phyloP scores from a whole-genome alignment of 441 rosid genomes.

The Rhodomyrtus psidioides region DNA sequence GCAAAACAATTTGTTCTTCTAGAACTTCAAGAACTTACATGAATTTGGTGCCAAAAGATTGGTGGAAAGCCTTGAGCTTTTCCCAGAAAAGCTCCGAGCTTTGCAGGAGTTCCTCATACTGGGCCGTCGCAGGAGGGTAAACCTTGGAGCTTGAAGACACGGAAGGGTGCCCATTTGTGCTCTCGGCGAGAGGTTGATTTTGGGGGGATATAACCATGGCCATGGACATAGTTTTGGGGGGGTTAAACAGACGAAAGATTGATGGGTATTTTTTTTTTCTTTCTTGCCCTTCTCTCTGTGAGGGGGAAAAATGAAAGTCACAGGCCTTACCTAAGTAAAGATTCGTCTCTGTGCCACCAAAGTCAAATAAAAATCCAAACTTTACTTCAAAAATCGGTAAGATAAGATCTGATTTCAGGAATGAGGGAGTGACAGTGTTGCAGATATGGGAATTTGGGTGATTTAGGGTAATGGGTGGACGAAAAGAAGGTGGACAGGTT shows the following conservation, averaged over 20 bases:
- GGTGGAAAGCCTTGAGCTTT: constrained; percentile 48
- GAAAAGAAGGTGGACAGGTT: not conserved
- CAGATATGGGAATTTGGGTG: not conserved
- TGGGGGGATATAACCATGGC: constrained; percentile 38
- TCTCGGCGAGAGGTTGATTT: constrained; percentile 24
- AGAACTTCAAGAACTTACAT: constrained; percentile 23
- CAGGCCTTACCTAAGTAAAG: not conserved
- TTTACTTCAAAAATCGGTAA: not conserved
- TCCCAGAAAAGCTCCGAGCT: constrained; percentile 65
- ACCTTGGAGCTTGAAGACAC: constrained; percentile 2
- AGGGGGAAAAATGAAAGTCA: no score
- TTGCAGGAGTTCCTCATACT: constrained; percentile 49
- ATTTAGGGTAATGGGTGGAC: not conserved
- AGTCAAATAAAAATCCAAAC: not conserved
- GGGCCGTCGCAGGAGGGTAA: constrained; percentile 42
- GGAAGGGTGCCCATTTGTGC: constrained; percentile 29
- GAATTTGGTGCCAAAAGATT: constrained; percentile 35
- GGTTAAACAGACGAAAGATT: not conserved
- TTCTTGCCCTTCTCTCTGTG: not conserved
- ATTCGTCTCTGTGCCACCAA: not conserved
- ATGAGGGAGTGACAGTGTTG: not conserved
- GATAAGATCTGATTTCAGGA: not conserved
- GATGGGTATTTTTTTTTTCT: not conserved
- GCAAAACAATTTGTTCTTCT: not conserved
- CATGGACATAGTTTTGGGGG: constrained; percentile 12